Evolutionary conservation across 495 filamentous ascomycete species (phyloP).

Genomic region (Xanthoparmelia taractica): DNA sequence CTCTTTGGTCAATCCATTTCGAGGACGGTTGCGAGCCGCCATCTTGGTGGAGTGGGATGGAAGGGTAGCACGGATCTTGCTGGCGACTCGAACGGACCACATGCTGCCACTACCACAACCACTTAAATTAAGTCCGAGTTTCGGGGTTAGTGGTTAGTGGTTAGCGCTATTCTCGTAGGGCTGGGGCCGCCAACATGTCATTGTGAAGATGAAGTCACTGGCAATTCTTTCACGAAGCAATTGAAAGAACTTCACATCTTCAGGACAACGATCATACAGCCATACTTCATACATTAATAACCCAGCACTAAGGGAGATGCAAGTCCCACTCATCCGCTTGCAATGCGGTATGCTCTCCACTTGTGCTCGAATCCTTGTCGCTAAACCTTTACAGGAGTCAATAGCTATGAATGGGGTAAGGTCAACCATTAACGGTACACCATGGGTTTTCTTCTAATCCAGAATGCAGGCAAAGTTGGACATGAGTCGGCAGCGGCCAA

Average conservation of each 20-base stretch:
- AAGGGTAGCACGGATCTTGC: background rate
- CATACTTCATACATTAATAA: background rate
- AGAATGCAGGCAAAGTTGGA: conserved; percentile 58
- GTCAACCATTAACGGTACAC: background rate
- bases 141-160: conserved; percentile 10
- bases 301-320: conserved; percentile 38
- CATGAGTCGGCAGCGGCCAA: conserved; percentile 64
- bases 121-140: too few species aligned
- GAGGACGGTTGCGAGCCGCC: conserved; percentile 38
- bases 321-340: conserved; percentile 79
- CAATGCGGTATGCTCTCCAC: conserved; percentile 66
- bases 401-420: conserved; percentile 96
- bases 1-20: conserved; percentile 37
- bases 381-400: conserved; percentile 54
- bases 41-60: conserved; percentile 21
- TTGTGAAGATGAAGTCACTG: background rate
- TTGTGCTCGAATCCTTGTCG: conserved; percentile 9
- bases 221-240: background rate
- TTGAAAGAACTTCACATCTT: background rate
- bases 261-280: background rate
- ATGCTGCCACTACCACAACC: too few species aligned
- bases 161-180: background rate
- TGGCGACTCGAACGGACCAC: background rate
- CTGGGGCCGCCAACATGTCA: conserved; percentile 1
- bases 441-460: conserved; percentile 24